Evolutionary conservation across 805 yeast genomes (phyloP).

Genomic region (Blastobotrys terrestris): DNA sequence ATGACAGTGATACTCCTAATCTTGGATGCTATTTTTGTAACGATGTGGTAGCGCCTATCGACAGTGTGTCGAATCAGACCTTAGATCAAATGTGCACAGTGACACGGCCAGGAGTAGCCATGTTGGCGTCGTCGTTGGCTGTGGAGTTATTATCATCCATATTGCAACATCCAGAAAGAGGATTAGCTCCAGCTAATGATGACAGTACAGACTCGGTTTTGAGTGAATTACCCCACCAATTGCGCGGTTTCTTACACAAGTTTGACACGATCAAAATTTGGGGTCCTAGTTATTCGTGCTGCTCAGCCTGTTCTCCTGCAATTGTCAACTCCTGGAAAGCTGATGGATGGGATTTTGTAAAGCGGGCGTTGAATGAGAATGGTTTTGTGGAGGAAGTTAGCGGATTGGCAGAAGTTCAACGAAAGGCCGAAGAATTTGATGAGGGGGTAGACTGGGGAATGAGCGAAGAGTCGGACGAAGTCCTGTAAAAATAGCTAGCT

Average conservation of each 20-base stretch:
- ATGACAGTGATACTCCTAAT: constrained; percentile 25
- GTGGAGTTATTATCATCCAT: constrained; percentile 75
- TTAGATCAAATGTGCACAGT: constrained; percentile 99
- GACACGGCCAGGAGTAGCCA: constrained; percentile 92
- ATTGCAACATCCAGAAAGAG: constrained; percentile 56
- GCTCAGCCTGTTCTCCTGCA: constrained; percentile 77
- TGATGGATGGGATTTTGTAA: constrained; percentile 78
- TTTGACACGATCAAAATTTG: constrained; percentile 58
- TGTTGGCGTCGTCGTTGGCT: constrained; percentile 78
- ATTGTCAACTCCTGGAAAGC: constrained; percentile 47
- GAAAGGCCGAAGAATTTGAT: constrained; percentile 56
- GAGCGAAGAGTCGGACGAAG: constrained; percentile 24
- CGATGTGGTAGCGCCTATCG: constrained; percentile 91
- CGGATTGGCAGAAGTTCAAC: constrained; percentile 71
- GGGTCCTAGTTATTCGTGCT: constrained; percentile 67
- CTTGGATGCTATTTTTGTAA: constrained; percentile 95
- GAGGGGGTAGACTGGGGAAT: constrained; percentile 34
- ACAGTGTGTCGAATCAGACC: constrained; percentile 79
- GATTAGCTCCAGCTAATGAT: constrained; percentile 37
- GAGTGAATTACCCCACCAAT: constrained; percentile 77
- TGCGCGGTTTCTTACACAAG: constrained; percentile 74
- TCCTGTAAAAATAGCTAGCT: neutral
- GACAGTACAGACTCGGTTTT: constrained; percentile 37
- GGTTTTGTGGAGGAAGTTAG: constrained; percentile 67
- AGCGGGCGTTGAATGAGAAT: constrained; percentile 58